Evolutionary conservation across 768 basidiomycete genomes (phyloP).

Genomic region (Gloeopeniophorella convolvens): DNA sequence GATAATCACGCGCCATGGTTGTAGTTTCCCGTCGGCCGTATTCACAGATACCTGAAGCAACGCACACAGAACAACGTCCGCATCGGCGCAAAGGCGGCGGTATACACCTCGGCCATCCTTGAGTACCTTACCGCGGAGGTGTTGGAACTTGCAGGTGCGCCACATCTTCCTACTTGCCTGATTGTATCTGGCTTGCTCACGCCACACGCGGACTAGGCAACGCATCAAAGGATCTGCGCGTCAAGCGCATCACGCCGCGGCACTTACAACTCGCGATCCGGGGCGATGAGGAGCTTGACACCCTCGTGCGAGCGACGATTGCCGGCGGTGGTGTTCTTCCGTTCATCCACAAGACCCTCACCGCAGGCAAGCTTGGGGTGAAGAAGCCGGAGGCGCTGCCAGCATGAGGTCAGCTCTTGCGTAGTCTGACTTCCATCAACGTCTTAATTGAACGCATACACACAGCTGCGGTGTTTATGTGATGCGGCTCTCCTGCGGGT

Average conservation of each 20-base stretch:
- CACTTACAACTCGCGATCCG: constrained; percentile 95
- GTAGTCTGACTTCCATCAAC: too few species aligned
- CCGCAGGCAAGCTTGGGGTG: constrained; percentile 40
- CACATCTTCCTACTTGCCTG: not conserved
- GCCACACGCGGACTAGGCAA: constrained; percentile 53
- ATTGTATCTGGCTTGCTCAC: not conserved
- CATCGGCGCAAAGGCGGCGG: constrained; percentile 96
- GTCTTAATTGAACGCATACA: too few species aligned
- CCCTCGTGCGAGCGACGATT: constrained; percentile 88
- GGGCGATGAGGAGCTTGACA: constrained; percentile 96
- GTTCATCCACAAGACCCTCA: constrained; percentile 84
- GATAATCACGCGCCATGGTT: not conserved
- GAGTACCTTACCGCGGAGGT: constrained; percentile 98
- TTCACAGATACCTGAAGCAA: constrained; percentile 90
- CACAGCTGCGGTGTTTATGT: too few species aligned
- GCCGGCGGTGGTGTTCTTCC: constrained; percentile 85
- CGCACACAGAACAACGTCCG: constrained; percentile 91
- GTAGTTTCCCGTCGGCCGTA: constrained; percentile 96
- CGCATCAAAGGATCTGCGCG: constrained; percentile 94
- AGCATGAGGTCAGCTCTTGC: constrained; percentile 11
- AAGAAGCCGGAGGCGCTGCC: constrained; percentile 20
- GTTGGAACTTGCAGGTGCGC: constrained; percentile 85
- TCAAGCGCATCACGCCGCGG: constrained; percentile 94
- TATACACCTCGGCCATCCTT: constrained; percentile 92
- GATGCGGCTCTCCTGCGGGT: too few species aligned